phyloP scores from a whole-genome alignment of 2,329 filamentous ascomycete species.

The Paraconiothyrium brasiliense region DNA sequence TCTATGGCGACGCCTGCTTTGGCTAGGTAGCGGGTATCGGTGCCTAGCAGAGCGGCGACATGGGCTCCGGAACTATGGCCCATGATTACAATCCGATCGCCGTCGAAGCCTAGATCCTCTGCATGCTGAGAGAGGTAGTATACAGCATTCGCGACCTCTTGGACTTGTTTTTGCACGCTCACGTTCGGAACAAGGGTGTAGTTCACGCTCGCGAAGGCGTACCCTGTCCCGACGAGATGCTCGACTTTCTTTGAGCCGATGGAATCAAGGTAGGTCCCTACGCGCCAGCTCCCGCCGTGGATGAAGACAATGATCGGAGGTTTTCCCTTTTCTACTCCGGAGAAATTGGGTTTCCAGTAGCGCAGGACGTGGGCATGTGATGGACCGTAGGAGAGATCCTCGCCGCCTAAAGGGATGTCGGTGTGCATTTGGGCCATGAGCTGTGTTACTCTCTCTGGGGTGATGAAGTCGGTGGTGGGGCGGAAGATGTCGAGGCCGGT shows the following conservation, averaged over 20 bases:
- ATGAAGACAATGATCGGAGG: background rate
- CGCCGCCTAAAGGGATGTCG: background rate
- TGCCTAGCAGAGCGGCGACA: background rate
- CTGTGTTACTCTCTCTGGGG: background rate
- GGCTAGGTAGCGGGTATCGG: background rate
- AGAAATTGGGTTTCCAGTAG: background rate
- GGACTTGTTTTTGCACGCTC: background rate
- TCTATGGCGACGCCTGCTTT: background rate
- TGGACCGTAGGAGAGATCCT: background rate
- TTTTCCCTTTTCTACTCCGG: background rate
- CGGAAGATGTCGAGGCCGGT: conserved; percentile 3
- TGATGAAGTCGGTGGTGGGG: background rate
- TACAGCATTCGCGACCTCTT: background rate
- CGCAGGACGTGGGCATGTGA: background rate
- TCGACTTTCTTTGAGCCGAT: background rate
- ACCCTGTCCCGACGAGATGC: background rate
- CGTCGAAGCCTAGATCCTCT: background rate
- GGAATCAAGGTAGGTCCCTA: background rate
- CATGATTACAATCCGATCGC: background rate
- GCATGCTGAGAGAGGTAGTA: background rate
- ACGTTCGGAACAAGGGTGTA: background rate
- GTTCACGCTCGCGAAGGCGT: background rate
- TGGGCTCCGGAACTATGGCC: background rate
- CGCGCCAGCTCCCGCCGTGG: background rate
- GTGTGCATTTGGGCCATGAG: conserved; percentile 1